phyloP scores from a whole-genome alignment of 2,329 filamentous ascomycete genomes.

The Fusarium pilosicola region DNA sequence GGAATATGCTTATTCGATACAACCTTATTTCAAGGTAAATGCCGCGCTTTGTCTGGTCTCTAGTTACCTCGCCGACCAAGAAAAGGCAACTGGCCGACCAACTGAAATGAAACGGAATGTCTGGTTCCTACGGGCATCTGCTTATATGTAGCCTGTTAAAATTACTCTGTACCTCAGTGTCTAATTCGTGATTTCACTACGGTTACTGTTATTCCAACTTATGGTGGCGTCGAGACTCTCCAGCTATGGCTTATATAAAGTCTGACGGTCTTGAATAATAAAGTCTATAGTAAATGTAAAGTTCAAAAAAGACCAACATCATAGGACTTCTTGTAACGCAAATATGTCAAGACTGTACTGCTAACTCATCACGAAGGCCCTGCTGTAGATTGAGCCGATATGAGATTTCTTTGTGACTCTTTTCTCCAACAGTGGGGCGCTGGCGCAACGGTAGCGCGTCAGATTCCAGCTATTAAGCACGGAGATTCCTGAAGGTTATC shows the following conservation, averaged over 20 bases:
- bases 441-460: conserved; percentile 1
- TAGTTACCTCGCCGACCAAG: background rate
- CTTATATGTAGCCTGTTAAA: background rate
- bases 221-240: background rate
- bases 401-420: fast-evolving
- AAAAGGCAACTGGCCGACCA: too few relatives aligned
- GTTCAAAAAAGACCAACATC: fast-evolving
- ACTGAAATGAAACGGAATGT: too few relatives aligned
- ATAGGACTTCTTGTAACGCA: background rate
- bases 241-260: background rate
- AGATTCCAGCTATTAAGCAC: background rate
- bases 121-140: too few relatives aligned
- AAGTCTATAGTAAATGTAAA: fast-evolving
- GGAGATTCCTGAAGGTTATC: conserved; percentile 3
- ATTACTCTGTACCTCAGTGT: too few relatives aligned
- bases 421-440: background rate
- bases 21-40: background rate
- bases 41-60: background rate
- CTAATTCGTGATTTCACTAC: background rate
- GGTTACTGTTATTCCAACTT: background rate
- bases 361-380: too few relatives aligned
- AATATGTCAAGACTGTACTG: background rate
- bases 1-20: background rate
- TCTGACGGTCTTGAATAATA: background rate
- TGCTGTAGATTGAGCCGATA: fast-evolving